phyloP scores from a whole-genome alignment of 805 yeast genomes.

The Wickerhamomyces rabaulensis region DNA sequence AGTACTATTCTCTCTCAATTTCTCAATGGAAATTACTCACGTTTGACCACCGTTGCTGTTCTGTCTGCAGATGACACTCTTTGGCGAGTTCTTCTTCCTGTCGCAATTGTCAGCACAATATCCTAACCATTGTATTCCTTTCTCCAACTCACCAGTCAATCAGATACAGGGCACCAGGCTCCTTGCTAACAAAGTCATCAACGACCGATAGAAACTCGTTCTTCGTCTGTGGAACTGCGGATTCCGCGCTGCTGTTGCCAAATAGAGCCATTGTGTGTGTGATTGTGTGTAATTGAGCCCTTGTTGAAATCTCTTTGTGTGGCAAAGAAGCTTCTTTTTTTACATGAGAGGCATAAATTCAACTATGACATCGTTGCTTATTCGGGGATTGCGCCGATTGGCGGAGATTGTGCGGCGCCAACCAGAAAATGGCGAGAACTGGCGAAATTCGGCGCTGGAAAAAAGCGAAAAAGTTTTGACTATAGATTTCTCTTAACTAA shows the following conservation, averaged over 20 bases:
- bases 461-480: no score
- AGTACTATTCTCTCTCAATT: background rate
- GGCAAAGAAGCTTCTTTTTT: no score
- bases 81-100: constrained; percentile 13
- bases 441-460: background rate
- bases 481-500: no score
- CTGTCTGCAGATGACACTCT: constrained; percentile 43
- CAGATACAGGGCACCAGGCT: constrained; percentile 14
- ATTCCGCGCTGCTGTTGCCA: background rate
- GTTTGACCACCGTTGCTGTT: constrained; percentile 38
- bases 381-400: no score
- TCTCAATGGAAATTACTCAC: constrained; percentile 12
- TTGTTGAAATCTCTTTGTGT: background rate
- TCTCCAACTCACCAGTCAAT: constrained; percentile 22
- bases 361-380: no score
- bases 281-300: background rate
- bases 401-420: background rate
- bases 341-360: no score
- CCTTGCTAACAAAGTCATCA: constrained; percentile 9
- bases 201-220: constrained; percentile 6
- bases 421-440: background rate
- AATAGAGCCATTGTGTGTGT: background rate
- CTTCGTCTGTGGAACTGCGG: background rate
- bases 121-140: background rate
- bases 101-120: background rate